Base-by-base conservation (phyloP, 768 basidiomycete species). In the Mycena rosella region DNA sequence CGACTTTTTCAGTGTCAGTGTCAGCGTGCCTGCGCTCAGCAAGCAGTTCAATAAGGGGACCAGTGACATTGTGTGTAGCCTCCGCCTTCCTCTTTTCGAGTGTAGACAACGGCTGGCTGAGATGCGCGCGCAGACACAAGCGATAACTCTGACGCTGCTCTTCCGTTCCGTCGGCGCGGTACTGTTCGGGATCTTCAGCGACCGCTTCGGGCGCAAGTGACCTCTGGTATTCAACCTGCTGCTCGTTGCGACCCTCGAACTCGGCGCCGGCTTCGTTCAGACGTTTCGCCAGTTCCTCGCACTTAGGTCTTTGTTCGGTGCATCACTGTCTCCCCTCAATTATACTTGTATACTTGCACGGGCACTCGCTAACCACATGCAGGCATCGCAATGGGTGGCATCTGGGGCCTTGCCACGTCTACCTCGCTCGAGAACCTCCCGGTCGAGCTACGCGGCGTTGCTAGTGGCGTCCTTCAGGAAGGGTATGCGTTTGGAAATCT, bases 201-300 rank as follows among this genome's bases (percentile, higher is more conserved):
- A 98, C 77, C 88, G 96, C 6, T 97, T 84, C 76, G 96, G 96
- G 7, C 87, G 96, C 29, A 96, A 96, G 84, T 98, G 96, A 95
- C 96, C 96, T 9, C 84, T 96, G 10, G 88, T 97, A 34, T 69
- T 73, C 70, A 96, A 96, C 77, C 84, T 96, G 26, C 54, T 94
- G 32, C 75, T 96, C 51, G 87, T 95, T 68, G 84, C 87, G 15
- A 76, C 86, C 10, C 87, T 98, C 59, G 88, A 96, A 73, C 87
- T 98, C 32, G 93, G 90, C 0, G 89, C 89, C 1, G 90, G 93
- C 29, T 98, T 96, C 79, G 89, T 90, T 47, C 84, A 90, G 20
- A 94, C 90, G 0, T 98, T 88, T 79, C 30, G 67, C 0, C 85
- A 91, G 69, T 99, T 99, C 83, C 87, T 98, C 30, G 95, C 87